A percentile compares a stretch with the other conserved stretches of the same genome.
Conservation (phyloP, 192 early-diverging fungal genomes). For the Bifiguratus adelaidae region DNA sequence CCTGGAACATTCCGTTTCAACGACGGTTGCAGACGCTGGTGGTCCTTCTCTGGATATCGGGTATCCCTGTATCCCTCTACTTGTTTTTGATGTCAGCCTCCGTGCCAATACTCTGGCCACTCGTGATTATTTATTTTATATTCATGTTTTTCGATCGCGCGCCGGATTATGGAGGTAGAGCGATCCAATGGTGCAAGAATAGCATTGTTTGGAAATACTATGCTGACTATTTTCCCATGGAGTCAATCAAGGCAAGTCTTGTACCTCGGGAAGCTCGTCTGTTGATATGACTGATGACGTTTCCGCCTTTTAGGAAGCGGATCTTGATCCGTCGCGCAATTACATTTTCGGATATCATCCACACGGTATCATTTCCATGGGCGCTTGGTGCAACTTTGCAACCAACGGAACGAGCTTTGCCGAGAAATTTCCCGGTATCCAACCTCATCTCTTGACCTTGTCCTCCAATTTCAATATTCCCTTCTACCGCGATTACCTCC, state of each 20-base stretch:
- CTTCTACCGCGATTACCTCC: slow-evolving; percentile 73
- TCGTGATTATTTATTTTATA: slow-evolving; percentile 63
- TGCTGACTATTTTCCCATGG: slow-evolving; percentile 70
- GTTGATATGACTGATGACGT: too few relatives aligned
- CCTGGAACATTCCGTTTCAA: slow-evolving; percentile 46
- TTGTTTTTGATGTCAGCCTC: slow-evolving; percentile 55
- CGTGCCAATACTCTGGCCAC: slow-evolving; percentile 37
- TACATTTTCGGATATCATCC: slow-evolving; percentile 94
- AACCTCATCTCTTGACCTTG: slow-evolving; percentile 71
- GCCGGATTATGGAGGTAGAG: slow-evolving; percentile 72
- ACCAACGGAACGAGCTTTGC: slow-evolving; percentile 74
- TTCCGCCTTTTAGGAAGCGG: slow-evolving; percentile 67
- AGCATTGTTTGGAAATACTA: slow-evolving; percentile 66
- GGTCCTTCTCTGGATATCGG: slow-evolving; percentile 48
- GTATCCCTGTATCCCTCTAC: slow-evolving; percentile 36
- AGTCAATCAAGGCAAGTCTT: slow-evolving; percentile 54
- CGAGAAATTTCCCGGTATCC: slow-evolving; percentile 67
- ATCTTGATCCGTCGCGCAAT: slow-evolving; percentile 71
- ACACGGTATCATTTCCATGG: slow-evolving; percentile 80
- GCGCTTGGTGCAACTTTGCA: slow-evolving; percentile 72
- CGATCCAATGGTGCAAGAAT: slow-evolving; percentile 31
- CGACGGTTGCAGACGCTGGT: slow-evolving; percentile 58
- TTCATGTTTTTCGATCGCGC: slow-evolving; percentile 66
- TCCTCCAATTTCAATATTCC: slow-evolving; percentile 76
- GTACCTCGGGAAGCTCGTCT: too few relatives aligned